These are phyloP conservation scores for Diutina catenulata DNA, from an alignment of 1,139 yeast genomes.

Conservation along the genomic window DNA sequence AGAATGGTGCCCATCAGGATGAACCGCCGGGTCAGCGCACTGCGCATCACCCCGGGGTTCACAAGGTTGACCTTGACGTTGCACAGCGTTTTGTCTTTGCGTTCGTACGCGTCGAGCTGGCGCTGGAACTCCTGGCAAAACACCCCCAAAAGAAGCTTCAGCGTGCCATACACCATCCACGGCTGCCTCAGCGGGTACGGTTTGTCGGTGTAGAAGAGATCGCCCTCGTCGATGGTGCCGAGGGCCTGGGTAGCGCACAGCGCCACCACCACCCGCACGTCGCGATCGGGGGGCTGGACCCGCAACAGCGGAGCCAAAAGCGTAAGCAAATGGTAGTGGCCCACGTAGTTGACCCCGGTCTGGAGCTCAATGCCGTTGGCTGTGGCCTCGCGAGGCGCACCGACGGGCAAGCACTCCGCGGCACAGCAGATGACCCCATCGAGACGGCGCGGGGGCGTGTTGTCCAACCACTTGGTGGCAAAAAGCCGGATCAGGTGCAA, in stretches of 20 bases:
- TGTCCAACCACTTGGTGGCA: conserved; percentile 92
- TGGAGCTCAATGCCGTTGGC: conserved; percentile 80
- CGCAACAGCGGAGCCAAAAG: conserved; percentile 70
- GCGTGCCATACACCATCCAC: conserved; percentile 69
- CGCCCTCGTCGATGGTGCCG: conserved; percentile 55
- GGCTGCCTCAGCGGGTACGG: conserved; percentile 54
- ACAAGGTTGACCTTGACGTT: conserved; percentile 66
- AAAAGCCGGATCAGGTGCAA: conserved; percentile 73
- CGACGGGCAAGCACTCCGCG: conserved; percentile 65
- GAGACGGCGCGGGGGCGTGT: conserved; percentile 76
- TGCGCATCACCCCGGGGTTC: conserved; percentile 87
- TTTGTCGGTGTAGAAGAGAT: conserved; percentile 52
- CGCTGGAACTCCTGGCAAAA: conserved; percentile 70
- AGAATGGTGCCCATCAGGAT: conserved; percentile 64
- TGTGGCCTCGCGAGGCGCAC: conserved; percentile 48
- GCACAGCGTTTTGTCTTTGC: conserved; percentile 56
- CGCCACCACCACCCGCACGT: conserved; percentile 67
- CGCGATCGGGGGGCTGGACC: conserved; percentile 90
- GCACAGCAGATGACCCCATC: conserved; percentile 89
- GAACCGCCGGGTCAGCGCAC: conserved; percentile 74
- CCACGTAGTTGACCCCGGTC: conserved; percentile 70
- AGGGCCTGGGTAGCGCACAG: conserved; percentile 69
- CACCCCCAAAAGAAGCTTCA: conserved; percentile 65
- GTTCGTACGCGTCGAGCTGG: conserved; percentile 39
- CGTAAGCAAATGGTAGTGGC: conserved; percentile 70